These are phyloP conservation scores for Ceratonia siliqua DNA, from an alignment of 306 rosid genomes.

Conservation along the genomic window DNA sequence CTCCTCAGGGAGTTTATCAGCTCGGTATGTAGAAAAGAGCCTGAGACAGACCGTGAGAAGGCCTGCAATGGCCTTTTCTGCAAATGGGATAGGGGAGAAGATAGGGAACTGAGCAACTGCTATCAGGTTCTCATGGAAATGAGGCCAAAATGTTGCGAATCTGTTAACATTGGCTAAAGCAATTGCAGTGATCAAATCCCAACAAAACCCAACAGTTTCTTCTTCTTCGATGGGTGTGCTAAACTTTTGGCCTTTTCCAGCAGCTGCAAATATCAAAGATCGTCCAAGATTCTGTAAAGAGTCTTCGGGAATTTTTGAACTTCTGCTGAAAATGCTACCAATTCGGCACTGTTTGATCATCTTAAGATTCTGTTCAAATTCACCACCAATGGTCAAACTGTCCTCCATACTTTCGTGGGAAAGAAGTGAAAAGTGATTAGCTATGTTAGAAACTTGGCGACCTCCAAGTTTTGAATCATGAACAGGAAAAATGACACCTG, in stretches of 20 bases:
- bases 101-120: slow-evolving; percentile 79
- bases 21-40: slow-evolving; percentile 52
- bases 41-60: slow-evolving; percentile 68
- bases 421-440: slow-evolving; percentile 54
- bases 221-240: slow-evolving; percentile 92
- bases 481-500: slow-evolving; percentile 48
- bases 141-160: slow-evolving; percentile 74
- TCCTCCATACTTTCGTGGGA: slow-evolving; percentile 67
- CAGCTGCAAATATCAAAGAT: slow-evolving; percentile 75
- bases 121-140: slow-evolving; percentile 66
- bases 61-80: slow-evolving; percentile 67
- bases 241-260: slow-evolving; percentile 94
- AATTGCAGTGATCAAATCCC: slow-evolving; percentile 78
- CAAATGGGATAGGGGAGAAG: slow-evolving; percentile 85
- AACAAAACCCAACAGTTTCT: slow-evolving; percentile 86
- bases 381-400: slow-evolving; percentile 62
- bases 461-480: slow-evolving; percentile 47
- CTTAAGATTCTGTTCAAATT: slow-evolving; percentile 82
- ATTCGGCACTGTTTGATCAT: slow-evolving; percentile 77
- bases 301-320: slow-evolving; percentile 68
- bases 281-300: slow-evolving; percentile 74
- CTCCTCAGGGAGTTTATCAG: slow-evolving; percentile 69
- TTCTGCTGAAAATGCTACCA: slow-evolving; percentile 61
- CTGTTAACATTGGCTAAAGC: slow-evolving; percentile 57
- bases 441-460: slow-evolving; percentile 49